A percentile compares a stretch with the other conserved stretches of the same genome.
phyloP scores from a whole-genome alignment of 1,139 yeast genomes.

The Geotrichum australiense region DNA sequence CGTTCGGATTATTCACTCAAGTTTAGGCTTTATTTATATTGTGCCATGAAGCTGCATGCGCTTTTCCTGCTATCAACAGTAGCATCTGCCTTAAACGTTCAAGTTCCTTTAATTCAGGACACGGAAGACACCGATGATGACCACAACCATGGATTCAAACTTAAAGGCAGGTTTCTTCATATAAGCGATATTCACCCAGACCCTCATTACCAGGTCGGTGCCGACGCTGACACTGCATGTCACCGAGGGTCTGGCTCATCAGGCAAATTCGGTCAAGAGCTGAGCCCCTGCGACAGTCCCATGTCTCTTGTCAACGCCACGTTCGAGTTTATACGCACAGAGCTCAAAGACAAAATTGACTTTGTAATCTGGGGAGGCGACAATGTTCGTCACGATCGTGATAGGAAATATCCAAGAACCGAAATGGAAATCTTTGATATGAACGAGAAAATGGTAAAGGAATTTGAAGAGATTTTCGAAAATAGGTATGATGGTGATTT shows the following conservation, averaged over 20 bases:
- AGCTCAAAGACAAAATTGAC: constrained; percentile 68
- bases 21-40: no score
- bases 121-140: no score
- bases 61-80: no score
- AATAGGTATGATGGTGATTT: no score
- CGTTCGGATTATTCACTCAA: no score
- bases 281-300: constrained; percentile 51
- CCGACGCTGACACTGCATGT: constrained; percentile 46
- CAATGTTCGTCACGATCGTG: constrained; percentile 80
- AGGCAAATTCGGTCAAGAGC: constrained; percentile 19
- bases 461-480: constrained; percentile 50
- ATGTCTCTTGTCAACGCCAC: constrained; percentile 54
- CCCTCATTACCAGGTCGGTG: constrained; percentile 53
- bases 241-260: constrained; percentile 43
- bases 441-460: constrained; percentile 54
- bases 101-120: no score
- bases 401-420: constrained; percentile 62
- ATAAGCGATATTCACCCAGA: constrained; percentile 85
- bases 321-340: constrained; percentile 55
- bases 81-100: no score
- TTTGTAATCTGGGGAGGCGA: constrained; percentile 91
- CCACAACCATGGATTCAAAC: no score
- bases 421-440: constrained; percentile 62
- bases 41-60: no score
- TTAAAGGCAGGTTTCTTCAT: constrained; percentile 74